Evolutionary conservation across 805 yeast genomes (phyloP).

Genomic region (Barnettozyma californica): DNA sequence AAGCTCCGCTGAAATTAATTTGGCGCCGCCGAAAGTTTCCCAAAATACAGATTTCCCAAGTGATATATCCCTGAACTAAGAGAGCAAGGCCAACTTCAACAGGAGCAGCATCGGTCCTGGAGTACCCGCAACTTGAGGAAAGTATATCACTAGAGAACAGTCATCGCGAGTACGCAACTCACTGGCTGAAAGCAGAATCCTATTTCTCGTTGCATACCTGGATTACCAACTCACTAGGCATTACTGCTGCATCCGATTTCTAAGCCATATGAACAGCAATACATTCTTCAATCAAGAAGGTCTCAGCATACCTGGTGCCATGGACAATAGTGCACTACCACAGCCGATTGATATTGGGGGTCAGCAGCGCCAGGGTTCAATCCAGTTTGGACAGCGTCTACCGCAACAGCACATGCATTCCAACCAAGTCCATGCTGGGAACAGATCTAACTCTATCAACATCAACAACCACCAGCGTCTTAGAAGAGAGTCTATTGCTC

Average conservation of each 20-base stretch:
- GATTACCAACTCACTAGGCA: neutral
- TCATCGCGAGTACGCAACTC: neutral
- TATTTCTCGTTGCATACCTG: neutral
- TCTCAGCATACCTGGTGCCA: neutral
- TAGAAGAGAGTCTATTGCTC: constrained; percentile 88
- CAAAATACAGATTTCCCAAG: neutral
- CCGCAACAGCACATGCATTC: constrained; percentile 16
- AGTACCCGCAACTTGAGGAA: neutral
- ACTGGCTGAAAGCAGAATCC: neutral
- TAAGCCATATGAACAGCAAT: constrained; percentile 1
- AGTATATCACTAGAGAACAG: neutral
- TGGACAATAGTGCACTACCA: constrained; percentile 9
- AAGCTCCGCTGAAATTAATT: neutral
- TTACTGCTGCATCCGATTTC: neutral
- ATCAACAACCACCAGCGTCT: constrained; percentile 39
- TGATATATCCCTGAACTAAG: neutral
- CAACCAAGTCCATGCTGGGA: constrained; percentile 2
- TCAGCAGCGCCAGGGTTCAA: constrained; percentile 30
- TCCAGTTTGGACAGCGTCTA: constrained; percentile 7
- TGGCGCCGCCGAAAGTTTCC: neutral
- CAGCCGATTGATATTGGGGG: constrained; percentile 35
- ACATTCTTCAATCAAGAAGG: constrained; percentile 2
- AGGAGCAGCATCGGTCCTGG: neutral
- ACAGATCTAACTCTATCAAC: constrained; percentile 19
- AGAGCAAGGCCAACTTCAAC: neutral